phyloP scores from a whole-genome alignment of 345 rosid species.

The Geranium rotundifolium region DNA sequence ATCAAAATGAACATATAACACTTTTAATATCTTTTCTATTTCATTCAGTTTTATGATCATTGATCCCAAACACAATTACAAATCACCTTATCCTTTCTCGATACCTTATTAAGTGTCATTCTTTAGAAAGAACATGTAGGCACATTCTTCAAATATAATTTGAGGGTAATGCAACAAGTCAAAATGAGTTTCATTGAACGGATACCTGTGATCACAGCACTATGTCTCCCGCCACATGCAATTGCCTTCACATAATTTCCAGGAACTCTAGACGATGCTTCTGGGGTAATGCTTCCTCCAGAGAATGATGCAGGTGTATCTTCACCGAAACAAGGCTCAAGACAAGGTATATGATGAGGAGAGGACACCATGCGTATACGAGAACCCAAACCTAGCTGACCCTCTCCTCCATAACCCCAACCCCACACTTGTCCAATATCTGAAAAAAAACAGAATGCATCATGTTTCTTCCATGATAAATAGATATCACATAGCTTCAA shows the following conservation, averaged over 20 bases:
- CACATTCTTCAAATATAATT: too few relatives aligned
- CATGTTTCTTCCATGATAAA: neutral
- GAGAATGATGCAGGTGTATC: conserved; percentile 40
- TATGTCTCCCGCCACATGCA: conserved; percentile 96
- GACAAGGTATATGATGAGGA: conserved; percentile 79
- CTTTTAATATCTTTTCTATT: too few relatives aligned
- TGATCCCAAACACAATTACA: too few relatives aligned
- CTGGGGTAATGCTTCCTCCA: conserved; percentile 44
- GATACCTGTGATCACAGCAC: conserved; percentile 83
- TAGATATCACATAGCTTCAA: neutral
- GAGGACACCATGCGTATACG: conserved; percentile 86
- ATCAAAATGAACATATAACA: too few relatives aligned
- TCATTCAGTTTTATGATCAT: too few relatives aligned
- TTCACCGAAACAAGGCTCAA: conserved; percentile 47
- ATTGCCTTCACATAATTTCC: conserved; percentile 80
- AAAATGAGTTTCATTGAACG: neutral
- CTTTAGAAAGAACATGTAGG: too few relatives aligned
- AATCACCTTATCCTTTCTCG: too few relatives aligned
- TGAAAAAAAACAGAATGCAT: conserved; percentile 26
- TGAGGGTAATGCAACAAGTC: too few relatives aligned
- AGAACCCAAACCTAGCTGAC: conserved; percentile 97
- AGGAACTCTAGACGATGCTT: conserved; percentile 48
- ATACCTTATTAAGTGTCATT: too few relatives aligned
- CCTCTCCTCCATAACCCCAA: conserved; percentile 99
- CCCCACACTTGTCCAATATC: conserved; percentile 99